These are phyloP conservation scores for Gossypium mustelinum DNA, from an alignment of 345 rosid genomes.

Conservation along the genomic window DNA sequence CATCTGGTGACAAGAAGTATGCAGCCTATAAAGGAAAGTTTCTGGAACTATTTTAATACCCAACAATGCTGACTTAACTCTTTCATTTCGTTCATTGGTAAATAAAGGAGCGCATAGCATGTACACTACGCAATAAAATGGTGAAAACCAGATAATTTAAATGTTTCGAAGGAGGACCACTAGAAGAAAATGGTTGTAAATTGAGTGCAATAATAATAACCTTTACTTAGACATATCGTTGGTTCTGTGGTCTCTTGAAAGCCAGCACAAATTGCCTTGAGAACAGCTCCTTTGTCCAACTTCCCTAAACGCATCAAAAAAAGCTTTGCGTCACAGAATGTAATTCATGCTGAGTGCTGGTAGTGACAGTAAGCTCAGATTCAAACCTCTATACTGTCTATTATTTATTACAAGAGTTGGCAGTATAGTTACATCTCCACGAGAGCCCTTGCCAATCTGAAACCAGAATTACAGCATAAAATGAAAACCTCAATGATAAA, in stretches of 20 bases:
- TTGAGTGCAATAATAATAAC: slow-evolving; percentile 29
- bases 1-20: not conserved
- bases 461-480: slow-evolving; percentile 21
- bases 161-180: not conserved
- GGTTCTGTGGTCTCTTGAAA: slow-evolving; percentile 97
- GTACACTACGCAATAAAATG: not conserved
- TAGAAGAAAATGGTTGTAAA: not conserved
- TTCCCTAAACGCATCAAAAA: slow-evolving; percentile 53
- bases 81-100: not conserved
- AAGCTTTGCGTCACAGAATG: not conserved
- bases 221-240: slow-evolving; percentile 74
- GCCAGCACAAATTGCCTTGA: slow-evolving; percentile 95
- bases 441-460: slow-evolving; percentile 86
- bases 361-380: not conserved
- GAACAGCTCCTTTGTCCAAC: slow-evolving; percentile 79
- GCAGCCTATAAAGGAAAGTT: not conserved
- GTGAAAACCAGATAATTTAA: not conserved
- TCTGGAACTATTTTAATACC: not conserved
- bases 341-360: not conserved
- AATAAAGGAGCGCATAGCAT: not conserved
- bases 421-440: slow-evolving; percentile 94
- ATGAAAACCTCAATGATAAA: not conserved
- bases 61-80: not conserved
- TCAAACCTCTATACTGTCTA: slow-evolving; percentile 86
- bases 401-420: slow-evolving; percentile 92